Evolutionary conservation across 331 rosid species (phyloP).

Genomic region (Rhamnella rubrinervis): DNA sequence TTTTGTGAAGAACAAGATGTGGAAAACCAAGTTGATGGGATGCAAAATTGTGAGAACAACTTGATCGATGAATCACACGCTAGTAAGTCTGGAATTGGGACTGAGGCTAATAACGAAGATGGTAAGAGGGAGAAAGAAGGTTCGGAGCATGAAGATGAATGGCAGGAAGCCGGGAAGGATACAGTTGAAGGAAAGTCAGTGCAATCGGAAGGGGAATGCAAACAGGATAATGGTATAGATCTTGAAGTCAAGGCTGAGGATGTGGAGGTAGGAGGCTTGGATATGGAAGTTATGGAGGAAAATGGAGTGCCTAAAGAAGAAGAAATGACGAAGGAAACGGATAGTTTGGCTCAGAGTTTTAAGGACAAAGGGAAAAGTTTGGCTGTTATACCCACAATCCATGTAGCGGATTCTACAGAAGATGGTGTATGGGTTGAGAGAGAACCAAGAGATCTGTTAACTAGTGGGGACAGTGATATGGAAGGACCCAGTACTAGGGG

Average conservation of each 20-base stretch:
- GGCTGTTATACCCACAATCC: constrained; percentile 38
- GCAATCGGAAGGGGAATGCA: constrained; percentile 34
- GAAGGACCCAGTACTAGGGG: constrained; percentile 92
- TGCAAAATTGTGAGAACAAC: constrained; percentile 30
- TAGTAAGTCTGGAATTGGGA: constrained; percentile 4
- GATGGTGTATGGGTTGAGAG: constrained; percentile 55
- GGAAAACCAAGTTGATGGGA: constrained; percentile 35
- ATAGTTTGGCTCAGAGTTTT: constrained; percentile 35
- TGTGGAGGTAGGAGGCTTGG: constrained; percentile 38
- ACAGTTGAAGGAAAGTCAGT: constrained; percentile 25
- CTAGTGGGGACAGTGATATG: constrained; percentile 46
- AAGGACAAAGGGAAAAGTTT: constrained; percentile 89
- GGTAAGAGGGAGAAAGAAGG: constrained; percentile 24
- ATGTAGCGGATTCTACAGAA: constrained; percentile 45
- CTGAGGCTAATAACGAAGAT: constrained; percentile 22
- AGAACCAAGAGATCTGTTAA: constrained; percentile 46
- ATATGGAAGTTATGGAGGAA: constrained; percentile 38
- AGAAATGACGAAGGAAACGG: constrained; percentile 25
- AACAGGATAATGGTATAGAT: constrained; percentile 42
- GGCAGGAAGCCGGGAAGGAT: constrained; percentile 29
- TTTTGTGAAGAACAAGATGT: constrained; percentile 27
- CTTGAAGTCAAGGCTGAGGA: constrained; percentile 39
- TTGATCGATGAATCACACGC: constrained; percentile 4
- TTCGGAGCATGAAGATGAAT: constrained; percentile 31
- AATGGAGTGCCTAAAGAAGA: constrained; percentile 36